Base-by-base conservation (phyloP, 495 filamentous ascomycete genomes). In the Aspergillus wentii region DNA sequence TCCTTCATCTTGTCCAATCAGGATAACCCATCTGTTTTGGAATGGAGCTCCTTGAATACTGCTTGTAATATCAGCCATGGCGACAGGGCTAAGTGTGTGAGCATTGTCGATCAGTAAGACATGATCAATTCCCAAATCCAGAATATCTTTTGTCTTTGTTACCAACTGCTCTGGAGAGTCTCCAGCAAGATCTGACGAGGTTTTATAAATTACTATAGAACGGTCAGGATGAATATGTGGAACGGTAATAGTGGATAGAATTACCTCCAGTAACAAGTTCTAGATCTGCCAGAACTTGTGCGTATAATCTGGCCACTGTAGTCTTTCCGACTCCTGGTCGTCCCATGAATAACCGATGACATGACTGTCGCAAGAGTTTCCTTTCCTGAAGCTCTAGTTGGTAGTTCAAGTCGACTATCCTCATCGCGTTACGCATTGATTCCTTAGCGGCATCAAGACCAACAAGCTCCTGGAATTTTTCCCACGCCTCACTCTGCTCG, bases 231-330 rank as follows among this genome's bases (percentile, higher is more conserved):
- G n/a, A n/a, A n/a, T n/a, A n/a, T n/a, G n/a, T n/a, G n/a, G n/a
- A n/a, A n/a, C n/a, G n/a, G n/a, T n/a, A n/a, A n/a, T n/a, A n/a
- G n/a, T n/a, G n/a, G n/a, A n/a, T n/a, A n/a, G n/a, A n/a, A n/a
- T n/a, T n/a, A n/a, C n/a, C n/a, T 33, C 46, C 39, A 2, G n/a
- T 38, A 14, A 49, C 22, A 16, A 49, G 27, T 7, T 40, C 50
- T 23, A 54, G 19, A n/a, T 54, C 50, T 0, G 60, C 71, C 16
- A 79, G 41, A 4, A 79, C 74, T 37, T 67, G 53, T 2, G 71
- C 76, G 43, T 78, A 85, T 2, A 84, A 53, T 51, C 77, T 76
- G 0, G 78, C 80, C 0, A 83, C 78, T 0, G 79, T 74, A 0
- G 78, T 83, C 43, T 85, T 85, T 1, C 80, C 80, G 0, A 79